Evolutionary conservation across 2,329 filamentous ascomycete species (phyloP).

Genomic region (Colletotrichum orbiculare): DNA sequence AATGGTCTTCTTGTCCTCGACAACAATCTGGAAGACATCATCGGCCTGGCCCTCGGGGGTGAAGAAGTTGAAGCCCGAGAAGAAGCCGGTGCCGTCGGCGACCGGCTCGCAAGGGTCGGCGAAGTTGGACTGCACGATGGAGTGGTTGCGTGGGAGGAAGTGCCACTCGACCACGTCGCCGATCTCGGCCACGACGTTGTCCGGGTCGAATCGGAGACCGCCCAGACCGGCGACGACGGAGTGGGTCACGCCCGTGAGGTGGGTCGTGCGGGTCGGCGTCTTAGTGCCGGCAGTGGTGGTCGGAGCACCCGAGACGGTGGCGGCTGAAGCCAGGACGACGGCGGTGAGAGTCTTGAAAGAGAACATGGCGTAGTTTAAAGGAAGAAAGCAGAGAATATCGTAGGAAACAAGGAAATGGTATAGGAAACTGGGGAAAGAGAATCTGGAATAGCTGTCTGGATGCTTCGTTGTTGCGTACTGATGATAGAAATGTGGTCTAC

Average conservation of each 20-base stretch:
- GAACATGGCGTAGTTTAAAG: slow-evolving; percentile 42
- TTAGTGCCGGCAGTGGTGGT: slow-evolving; percentile 46
- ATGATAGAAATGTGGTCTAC: neutral
- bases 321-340: slow-evolving; percentile 41
- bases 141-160: slow-evolving; percentile 64
- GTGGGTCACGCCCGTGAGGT: slow-evolving; percentile 55
- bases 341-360: slow-evolving; percentile 43
- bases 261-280: slow-evolving; percentile 46
- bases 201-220: slow-evolving; percentile 62
- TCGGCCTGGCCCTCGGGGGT: slow-evolving; percentile 48
- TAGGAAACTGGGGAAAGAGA: slow-evolving; percentile 26
- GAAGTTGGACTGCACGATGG: slow-evolving; percentile 57
- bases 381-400: slow-evolving; percentile 8
- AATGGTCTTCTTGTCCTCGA: slow-evolving; percentile 53
- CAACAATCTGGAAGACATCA: slow-evolving; percentile 57
- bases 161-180: slow-evolving; percentile 67
- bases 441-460: neutral
- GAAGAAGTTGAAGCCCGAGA: slow-evolving; percentile 57
- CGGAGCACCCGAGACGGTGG: slow-evolving; percentile 44
- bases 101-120: slow-evolving; percentile 55
- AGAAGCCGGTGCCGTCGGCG: slow-evolving; percentile 52
- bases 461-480: slow-evolving; percentile 11
- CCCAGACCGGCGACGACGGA: slow-evolving; percentile 57
- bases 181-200: slow-evolving; percentile 58
- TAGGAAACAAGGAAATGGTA: slow-evolving; percentile 18